phyloP scores from a whole-genome alignment of 2,329 filamentous ascomycete genomes.

The Arthrobotrys entomopaga region DNA sequence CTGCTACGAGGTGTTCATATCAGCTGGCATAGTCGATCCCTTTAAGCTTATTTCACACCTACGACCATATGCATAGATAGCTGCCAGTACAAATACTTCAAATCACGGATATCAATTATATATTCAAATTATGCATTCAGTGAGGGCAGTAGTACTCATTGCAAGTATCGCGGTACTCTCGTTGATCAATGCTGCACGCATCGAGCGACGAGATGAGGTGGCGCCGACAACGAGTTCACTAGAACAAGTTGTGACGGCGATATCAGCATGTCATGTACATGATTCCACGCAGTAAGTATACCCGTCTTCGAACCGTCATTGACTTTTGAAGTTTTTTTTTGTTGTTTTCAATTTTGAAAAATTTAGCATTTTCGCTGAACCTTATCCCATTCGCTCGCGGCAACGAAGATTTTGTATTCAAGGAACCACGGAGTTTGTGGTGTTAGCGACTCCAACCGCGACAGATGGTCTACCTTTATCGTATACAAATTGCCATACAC shows the following conservation, averaged over 20 bases:
- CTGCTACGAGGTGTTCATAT: too few species aligned
- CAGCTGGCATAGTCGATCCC: too few species aligned
- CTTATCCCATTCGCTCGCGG: conserved; percentile 19
- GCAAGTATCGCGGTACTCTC: conserved; percentile 18
- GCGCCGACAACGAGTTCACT: conserved; percentile 22
- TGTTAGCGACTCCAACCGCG: conserved; percentile 53
- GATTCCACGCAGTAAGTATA: conserved; percentile 43
- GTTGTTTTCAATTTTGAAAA: not conserved
- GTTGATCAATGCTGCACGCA: conserved; percentile 17
- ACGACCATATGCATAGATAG: too few species aligned
- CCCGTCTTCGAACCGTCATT: not conserved
- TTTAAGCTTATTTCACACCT: too few species aligned
- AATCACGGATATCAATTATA: not conserved
- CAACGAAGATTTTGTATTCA: conserved; percentile 42
- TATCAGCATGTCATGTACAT: conserved; percentile 43
- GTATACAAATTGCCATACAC: conserved; percentile 68
- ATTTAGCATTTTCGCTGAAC: conserved; percentile 5
- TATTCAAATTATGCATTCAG: not conserved
- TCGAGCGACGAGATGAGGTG: conserved; percentile 38
- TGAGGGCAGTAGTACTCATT: conserved; percentile 23
- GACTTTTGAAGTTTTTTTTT: not conserved
- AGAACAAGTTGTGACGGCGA: conserved; percentile 27
- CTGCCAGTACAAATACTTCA: not conserved
- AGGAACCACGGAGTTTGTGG: conserved; percentile 34
- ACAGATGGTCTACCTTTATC: conserved; percentile 58